Percentiles rank a stretch among this genome's conserved stretches.
Conservation (phyloP, 768 basidiomycete genomes). For the Rhizopogon vinicolor region DNA sequence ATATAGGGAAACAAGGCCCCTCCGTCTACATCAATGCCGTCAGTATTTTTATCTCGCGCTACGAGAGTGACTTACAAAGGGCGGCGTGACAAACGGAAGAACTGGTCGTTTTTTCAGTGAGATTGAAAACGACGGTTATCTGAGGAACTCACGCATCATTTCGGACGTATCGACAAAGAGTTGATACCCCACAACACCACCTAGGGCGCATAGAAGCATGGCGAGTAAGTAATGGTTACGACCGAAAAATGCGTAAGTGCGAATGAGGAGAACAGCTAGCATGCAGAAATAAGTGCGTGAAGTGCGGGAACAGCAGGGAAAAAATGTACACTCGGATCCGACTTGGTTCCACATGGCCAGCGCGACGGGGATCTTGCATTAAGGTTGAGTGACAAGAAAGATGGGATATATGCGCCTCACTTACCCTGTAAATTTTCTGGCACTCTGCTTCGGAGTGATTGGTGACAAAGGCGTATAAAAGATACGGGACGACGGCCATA, state of each 20-base stretch:
- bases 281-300: slow-evolving; percentile 4
- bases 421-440: slow-evolving; percentile 65
- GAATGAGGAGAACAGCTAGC: slow-evolving; percentile 71
- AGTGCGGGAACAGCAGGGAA: neutral
- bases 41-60: neutral
- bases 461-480: slow-evolving; percentile 70
- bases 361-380: slow-evolving; percentile 64
- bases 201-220: slow-evolving; percentile 59
- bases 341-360: slow-evolving; percentile 89
- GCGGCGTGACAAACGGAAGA: slow-evolving; percentile 60
- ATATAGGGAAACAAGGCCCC: slow-evolving; percentile 78
- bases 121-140: neutral
- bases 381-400: neutral
- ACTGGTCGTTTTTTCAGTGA: slow-evolving; percentile 33
- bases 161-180: slow-evolving; percentile 75
- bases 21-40: slow-evolving; percentile 27
- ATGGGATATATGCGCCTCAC: neutral
- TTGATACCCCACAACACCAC: slow-evolving; percentile 76
- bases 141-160: slow-evolving; percentile 57
- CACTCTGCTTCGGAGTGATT: slow-evolving; percentile 64
- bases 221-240: slow-evolving; percentile 64
- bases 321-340: slow-evolving; percentile 62
- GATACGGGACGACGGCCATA: slow-evolving; percentile 71
- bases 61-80: slow-evolving; percentile 40
- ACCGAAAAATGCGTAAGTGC: slow-evolving; percentile 85